Evolutionary conservation across 169 alveolate species (phyloP).

Genomic region (Miamiensis avidus): DNA sequence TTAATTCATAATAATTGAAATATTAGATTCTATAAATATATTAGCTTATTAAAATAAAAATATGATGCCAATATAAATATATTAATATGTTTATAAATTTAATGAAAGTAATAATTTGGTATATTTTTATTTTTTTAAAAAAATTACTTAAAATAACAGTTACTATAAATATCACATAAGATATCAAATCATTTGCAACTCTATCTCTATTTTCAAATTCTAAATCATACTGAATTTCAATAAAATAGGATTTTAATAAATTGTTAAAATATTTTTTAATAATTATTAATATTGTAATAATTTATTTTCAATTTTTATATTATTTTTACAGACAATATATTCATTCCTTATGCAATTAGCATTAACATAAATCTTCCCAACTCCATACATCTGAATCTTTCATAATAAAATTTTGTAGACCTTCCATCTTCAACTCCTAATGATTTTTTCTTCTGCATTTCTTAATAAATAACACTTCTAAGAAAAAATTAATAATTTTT

Average conservation of each 20-base stretch:
- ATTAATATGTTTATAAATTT: no score
- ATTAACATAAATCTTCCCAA: constrained; percentile 11
- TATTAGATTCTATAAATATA: no score
- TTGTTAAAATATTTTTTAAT: no score
- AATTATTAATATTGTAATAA: no score
- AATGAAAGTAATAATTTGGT: background rate
- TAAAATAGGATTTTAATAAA: background rate
- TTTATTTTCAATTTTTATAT: no score
- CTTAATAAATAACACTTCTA: background rate
- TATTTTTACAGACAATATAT: background rate
- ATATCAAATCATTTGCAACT: background rate
- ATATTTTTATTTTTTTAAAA: no score
- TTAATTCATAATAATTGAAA: no score
- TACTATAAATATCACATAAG: background rate
- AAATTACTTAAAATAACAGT: background rate
- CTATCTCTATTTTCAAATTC: background rate
- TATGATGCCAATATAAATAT: no score
- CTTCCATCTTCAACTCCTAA: constrained; percentile 17
- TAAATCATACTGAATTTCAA: background rate
- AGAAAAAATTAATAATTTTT: no score
- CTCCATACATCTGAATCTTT: constrained; percentile 8
- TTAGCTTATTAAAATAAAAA: no score
- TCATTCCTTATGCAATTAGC: background rate
- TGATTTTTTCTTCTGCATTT: background rate
- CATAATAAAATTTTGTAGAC: constrained; percentile 20